Evolutionary conservation across 257 asterid species (phyloP), one percentile per base, ranked within the genome.

Genomic region (Solanum neorickii): DNA sequence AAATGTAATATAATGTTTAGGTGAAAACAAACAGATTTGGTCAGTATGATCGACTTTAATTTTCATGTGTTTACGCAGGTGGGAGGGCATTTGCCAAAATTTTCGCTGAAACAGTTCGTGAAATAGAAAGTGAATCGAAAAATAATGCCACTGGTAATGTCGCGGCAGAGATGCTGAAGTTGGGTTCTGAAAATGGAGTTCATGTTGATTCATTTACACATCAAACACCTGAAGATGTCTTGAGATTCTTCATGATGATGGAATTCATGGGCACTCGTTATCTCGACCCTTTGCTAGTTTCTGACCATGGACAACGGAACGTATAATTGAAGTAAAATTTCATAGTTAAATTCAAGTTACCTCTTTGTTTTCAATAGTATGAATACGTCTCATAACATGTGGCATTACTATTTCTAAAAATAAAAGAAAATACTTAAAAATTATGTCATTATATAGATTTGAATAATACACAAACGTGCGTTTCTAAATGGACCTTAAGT

Each of bases 231-330:
- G 90, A 91, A 89, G 92, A 90, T 16, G 88, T 88, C 75, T 23
- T 91, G 29, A 87, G 87, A 44, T 25, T 74, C 10, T 87, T 91
- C 83, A 88, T 92, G 94, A 89, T 83, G 93, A 85, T 86, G 37
- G 89, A 91, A 14, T 89, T 89, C 70, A 73, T 85, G 7, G 91
- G 92, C 16, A n/a, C 59, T 27, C 89, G 87, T 42, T 78, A 80
- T 87, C 62, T 87, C 21, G 85, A 92, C 42, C 87, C 85, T 70
- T 47, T 89, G 83, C 62, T 88, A 7, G 89, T 91, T 85, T 86
- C 90, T 35, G 88, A 90, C 74, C 84, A 15, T 18, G 66, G 86
- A 86, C 69, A 39, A 66, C 27, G 12, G 0, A 69, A 59, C 78
- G n/a, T 68, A 5, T 68, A 68, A 27, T 2, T 27, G 74, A 68